Evolutionary conservation across 2,329 filamentous ascomycete species (phyloP).

Genomic region (Talaromyces sp.): DNA sequence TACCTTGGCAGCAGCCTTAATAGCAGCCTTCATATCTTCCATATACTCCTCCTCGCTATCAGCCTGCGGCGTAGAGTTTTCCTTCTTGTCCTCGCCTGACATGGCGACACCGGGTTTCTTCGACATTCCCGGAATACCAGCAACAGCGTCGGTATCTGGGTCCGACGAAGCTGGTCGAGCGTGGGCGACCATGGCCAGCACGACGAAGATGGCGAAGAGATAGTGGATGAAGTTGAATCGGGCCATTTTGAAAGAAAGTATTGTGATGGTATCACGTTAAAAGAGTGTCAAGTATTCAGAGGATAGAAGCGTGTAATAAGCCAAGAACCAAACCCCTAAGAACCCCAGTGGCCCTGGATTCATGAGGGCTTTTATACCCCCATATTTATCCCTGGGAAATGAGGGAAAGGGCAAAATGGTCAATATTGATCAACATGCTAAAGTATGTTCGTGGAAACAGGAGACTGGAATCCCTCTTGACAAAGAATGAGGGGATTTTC

Average conservation of each 20-base stretch:
- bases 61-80: neutral
- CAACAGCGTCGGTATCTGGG: conserved; percentile 5
- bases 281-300: neutral
- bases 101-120: neutral
- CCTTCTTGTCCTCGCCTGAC: neutral
- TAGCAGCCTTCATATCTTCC: conserved; percentile 6
- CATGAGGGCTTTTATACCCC: neutral
- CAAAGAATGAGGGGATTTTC: neutral
- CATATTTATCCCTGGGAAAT: neutral
- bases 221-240: conserved; percentile 23
- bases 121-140: conserved; percentile 9
- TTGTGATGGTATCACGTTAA: neutral
- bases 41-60: neutral
- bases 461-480: neutral
- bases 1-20: conserved; percentile 8
- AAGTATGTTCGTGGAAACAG: neutral
- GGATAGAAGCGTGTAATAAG: neutral
- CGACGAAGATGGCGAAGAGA: conserved; percentile 23
- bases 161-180: conserved; percentile 20
- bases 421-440: neutral
- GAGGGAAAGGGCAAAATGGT: neutral
- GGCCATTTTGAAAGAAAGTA: conserved; percentile 21
- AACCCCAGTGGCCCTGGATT: neutral
- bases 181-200: conserved; percentile 24
- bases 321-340: neutral